Percentiles rank a stretch among this genome's conserved stretches.
phyloP scores from a whole-genome alignment of 495 filamentous ascomycete species.

The Bacidia gigantensis region DNA sequence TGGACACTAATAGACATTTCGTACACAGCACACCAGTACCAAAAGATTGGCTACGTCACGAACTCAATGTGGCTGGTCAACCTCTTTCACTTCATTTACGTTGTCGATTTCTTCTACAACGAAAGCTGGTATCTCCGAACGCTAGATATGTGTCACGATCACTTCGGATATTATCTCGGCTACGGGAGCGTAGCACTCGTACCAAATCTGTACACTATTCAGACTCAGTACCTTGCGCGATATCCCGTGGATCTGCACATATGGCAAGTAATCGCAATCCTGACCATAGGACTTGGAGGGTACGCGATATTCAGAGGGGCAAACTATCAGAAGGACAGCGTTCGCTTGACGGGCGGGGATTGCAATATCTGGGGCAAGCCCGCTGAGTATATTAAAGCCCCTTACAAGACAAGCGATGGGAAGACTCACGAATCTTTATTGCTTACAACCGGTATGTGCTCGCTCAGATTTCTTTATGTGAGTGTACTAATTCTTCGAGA shows the following conservation, averaged over 20 bases:
- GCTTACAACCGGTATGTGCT: conserved; percentile 25
- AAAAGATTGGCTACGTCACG: conserved; percentile 29
- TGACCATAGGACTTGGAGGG: conserved; percentile 25
- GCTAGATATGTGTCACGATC: conserved; percentile 38
- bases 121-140: conserved; percentile 38
- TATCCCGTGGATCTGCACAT: conserved; percentile 28
- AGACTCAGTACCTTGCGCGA: conserved; percentile 34
- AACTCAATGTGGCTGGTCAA: conserved; percentile 33
- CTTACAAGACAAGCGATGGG: conserved; percentile 30
- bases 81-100: conserved; percentile 32
- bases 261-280: conserved; percentile 19
- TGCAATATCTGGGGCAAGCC: conserved; percentile 30
- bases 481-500: background rate
- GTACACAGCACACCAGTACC: conserved; percentile 33
- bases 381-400: conserved; percentile 26
- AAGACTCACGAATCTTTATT: conserved; percentile 27
- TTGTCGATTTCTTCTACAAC: conserved; percentile 38
- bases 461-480: background rate
- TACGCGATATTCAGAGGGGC: conserved; percentile 34
- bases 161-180: conserved; percentile 39
- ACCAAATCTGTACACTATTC: conserved; percentile 33
- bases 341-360: conserved; percentile 28
- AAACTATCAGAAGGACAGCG: conserved; percentile 36
- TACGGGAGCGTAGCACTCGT: conserved; percentile 35
- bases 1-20: conserved; percentile 34